phyloP scores from a whole-genome alignment of 1,139 yeast genomes.

The Yamadazyma kanchanaburiensis region DNA sequence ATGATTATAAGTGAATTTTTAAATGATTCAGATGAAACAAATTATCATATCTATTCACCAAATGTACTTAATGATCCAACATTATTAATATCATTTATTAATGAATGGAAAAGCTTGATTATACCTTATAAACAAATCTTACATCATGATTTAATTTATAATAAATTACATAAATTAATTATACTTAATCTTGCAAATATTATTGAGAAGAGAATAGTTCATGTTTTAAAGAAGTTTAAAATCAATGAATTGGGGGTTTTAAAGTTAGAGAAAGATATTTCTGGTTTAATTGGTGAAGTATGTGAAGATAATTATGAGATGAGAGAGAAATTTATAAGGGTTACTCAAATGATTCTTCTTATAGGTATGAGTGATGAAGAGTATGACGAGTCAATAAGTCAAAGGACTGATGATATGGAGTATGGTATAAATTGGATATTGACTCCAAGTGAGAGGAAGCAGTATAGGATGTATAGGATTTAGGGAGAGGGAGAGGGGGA shows the following conservation, averaged over 20 bases:
- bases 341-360: slow-evolving; percentile 79
- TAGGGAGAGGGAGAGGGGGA: too few relatives aligned
- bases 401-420: slow-evolving; percentile 31
- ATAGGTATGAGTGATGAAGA: slow-evolving; percentile 86
- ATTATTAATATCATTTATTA: slow-evolving; percentile 43
- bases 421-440: slow-evolving; percentile 75
- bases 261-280: slow-evolving; percentile 78
- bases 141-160: slow-evolving; percentile 46
- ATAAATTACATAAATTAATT: slow-evolving; percentile 46
- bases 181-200: slow-evolving; percentile 51
- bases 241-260: slow-evolving; percentile 84
- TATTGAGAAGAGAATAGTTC: slow-evolving; percentile 67
- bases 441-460: slow-evolving; percentile 69
- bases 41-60: slow-evolving; percentile 31
- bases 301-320: slow-evolving; percentile 65
- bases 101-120: slow-evolving; percentile 62
- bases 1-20: slow-evolving; percentile 52
- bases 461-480: slow-evolving; percentile 48
- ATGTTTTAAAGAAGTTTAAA: slow-evolving; percentile 50
- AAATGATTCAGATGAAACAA: slow-evolving; percentile 45
- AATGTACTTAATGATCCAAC: slow-evolving; percentile 28
- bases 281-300: slow-evolving; percentile 63
- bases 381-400: slow-evolving; percentile 33
- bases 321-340: slow-evolving; percentile 73
- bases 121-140: slow-evolving; percentile 61